Evolutionary conservation across 1,139 yeast species (phyloP), one percentile per base, ranked within the genome.

Genomic region (Nakaseomyces kungkrabaensis): DNA sequence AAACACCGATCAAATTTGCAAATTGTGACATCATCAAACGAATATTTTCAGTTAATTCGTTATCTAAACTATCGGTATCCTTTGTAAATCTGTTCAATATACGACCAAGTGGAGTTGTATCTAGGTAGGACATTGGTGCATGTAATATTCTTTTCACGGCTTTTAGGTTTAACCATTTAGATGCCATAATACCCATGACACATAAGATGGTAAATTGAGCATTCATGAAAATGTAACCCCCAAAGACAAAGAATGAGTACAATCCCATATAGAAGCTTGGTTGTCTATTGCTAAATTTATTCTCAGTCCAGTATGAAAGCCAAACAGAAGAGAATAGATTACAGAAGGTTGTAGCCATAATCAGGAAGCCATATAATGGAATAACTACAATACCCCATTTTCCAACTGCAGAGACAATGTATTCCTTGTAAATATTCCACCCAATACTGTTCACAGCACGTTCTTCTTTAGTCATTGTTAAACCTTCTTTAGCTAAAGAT

Each of bases 31-130:
- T 58, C 50, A 78, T 68, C 52, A 80, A 61, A 59, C 85, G 72
- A 46, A 78, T 56, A 61, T 78, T 81, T 56, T 80, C 84, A 42
- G 82, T 77, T 50, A 82, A 71, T 59, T 83, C 88, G 61, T 84
- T 85, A 64, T 88, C 96, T 59, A 87, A 70, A 34, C 82, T 81
- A 62, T 87, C 95, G 0, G 94, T 83, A 66, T 88, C 96, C 60
- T 85, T 87, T 1, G 95, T 83, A 63, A 82, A 82, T 54, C 92
- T 70, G 62, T 83, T 84, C 61, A 84, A 67, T 50, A 84, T 77
- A 54, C 92, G 73, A 5, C 92, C 89, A 56, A 82, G 66, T 4
- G 89, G 89, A 0, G 86, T 79, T 1, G 85, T 74, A 59, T 82
- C 89, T 56, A 82, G 72, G 58, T 73, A 82, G 3, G 80, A 65